phyloP scores from a whole-genome alignment of 208 protist species.

The Wallacemonas sp. region DNA sequence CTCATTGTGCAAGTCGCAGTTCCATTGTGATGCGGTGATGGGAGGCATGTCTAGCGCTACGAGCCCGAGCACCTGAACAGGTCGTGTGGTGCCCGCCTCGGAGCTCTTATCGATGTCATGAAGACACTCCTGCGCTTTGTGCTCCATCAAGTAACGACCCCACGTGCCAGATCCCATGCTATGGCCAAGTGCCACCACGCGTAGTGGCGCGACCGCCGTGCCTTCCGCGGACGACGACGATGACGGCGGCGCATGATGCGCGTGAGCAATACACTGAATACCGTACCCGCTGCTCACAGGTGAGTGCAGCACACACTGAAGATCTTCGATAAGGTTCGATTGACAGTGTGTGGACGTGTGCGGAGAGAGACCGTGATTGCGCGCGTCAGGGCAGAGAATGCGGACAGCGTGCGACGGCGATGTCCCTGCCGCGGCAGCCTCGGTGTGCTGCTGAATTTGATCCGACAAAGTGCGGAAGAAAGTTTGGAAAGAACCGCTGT shows the following conservation, averaged over 20 bases:
- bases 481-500: constrained; percentile 48
- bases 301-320: constrained; percentile 30
- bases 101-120: neutral
- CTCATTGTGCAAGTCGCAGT: constrained; percentile 23
- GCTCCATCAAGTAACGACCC: constrained; percentile 50
- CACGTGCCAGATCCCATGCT: constrained; percentile 66
- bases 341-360: constrained; percentile 46
- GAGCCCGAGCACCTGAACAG: constrained; percentile 22
- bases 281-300: neutral
- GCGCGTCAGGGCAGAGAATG: constrained; percentile 37
- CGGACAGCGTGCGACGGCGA: neutral
- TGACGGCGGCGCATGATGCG: neutral
- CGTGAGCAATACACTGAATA: constrained; percentile 5
- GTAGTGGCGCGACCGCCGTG: neutral
- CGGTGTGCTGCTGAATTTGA: too few species aligned
- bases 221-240: neutral
- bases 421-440: neutral
- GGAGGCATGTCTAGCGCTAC: constrained; percentile 66
- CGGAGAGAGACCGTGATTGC: constrained; percentile 61
- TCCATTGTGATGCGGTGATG: constrained; percentile 29
- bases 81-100: neutral
- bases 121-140: neutral
- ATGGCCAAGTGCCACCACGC: constrained; percentile 55
- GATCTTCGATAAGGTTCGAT: constrained; percentile 33
- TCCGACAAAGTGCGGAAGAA: constrained; percentile 28